phyloP scores from a whole-genome alignment of 495 filamentous ascomycete genomes.

The Diplogelasinospora grovesii region DNA sequence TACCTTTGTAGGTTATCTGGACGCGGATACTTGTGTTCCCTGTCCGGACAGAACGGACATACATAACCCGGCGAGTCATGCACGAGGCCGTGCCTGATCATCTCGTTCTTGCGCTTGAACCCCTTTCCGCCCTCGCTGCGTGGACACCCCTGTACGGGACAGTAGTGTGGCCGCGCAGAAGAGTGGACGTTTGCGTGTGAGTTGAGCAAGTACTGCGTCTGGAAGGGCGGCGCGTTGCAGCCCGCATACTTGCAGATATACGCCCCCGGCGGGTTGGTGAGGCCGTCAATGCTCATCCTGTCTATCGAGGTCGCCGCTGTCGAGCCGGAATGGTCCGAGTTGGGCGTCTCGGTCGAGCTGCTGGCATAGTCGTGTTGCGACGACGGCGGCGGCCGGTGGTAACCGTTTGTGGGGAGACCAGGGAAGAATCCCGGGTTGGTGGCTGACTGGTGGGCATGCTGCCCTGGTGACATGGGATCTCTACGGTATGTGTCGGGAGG shows the following conservation, averaged over 20 bases:
- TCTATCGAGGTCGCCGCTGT: slow-evolving; percentile 38
- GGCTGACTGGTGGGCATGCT: not conserved
- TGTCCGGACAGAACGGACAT: slow-evolving; percentile 92
- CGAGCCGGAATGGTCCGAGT: slow-evolving; percentile 25
- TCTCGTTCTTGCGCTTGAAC: slow-evolving; percentile 98
- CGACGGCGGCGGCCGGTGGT: too few relatives aligned
- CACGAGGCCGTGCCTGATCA: slow-evolving; percentile 95
- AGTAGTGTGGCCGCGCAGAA: slow-evolving; percentile 84
- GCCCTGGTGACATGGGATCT: slow-evolving; percentile 18
- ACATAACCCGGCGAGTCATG: slow-evolving; percentile 95
- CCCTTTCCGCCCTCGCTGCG: slow-evolving; percentile 81
- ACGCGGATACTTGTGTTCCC: slow-evolving; percentile 93
- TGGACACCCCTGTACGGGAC: slow-evolving; percentile 71
- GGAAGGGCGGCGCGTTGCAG: slow-evolving; percentile 80
- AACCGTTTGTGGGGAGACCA: too few relatives aligned
- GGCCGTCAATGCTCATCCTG: slow-evolving; percentile 45
- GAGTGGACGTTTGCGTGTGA: slow-evolving; percentile 99
- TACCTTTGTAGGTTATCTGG: slow-evolving; percentile 97
- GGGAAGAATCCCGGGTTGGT: not conserved
- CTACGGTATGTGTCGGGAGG: slow-evolving; percentile 20
- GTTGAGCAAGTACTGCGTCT: slow-evolving; percentile 74
- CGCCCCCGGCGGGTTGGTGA: slow-evolving; percentile 28
- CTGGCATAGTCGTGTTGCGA: slow-evolving; percentile 17
- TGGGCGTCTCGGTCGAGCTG: slow-evolving; percentile 25
- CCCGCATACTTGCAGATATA: slow-evolving; percentile 36